Evolutionary conservation across 192 early-diverging fungal genomes (phyloP).

Genomic region (Entophlyctis luteolus): DNA sequence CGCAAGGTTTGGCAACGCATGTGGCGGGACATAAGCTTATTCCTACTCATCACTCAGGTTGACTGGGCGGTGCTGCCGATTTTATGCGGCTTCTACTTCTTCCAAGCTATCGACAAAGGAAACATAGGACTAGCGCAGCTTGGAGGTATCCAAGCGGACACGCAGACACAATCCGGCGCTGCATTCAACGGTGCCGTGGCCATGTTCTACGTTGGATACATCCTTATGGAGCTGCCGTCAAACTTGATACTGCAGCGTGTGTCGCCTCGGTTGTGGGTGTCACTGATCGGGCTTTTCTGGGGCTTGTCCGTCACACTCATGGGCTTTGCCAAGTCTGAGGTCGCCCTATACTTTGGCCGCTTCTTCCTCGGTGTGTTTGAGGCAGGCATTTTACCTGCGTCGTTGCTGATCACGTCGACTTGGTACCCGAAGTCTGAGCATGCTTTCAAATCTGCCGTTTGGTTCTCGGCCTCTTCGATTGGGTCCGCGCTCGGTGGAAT

Average conservation of each 20-base stretch:
- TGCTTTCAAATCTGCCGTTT: neutral
- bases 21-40: no score
- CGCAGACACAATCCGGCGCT: neutral
- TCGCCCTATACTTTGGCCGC: neutral
- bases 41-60: no score
- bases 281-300: neutral
- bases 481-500: neutral
- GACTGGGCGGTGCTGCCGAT: neutral
- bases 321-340: neutral
- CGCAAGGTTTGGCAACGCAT: no score
- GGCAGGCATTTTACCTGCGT: neutral
- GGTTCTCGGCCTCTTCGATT: neutral
- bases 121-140: neutral
- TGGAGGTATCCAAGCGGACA: neutral
- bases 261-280: neutral
- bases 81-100: neutral
- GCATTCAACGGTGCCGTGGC: constrained; percentile 20
- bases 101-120: neutral
- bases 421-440: neutral
- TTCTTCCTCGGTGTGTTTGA: neutral
- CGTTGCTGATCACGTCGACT: neutral
- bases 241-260: neutral
- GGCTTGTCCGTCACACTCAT: neutral
- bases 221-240: neutral
- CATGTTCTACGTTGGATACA: neutral